Percentiles rank a stretch among this genome's conserved stretches.
Conservation (phyloP, 1,284 basidiomycete genomes). For the Melampsora abietis-canadensis region DNA sequence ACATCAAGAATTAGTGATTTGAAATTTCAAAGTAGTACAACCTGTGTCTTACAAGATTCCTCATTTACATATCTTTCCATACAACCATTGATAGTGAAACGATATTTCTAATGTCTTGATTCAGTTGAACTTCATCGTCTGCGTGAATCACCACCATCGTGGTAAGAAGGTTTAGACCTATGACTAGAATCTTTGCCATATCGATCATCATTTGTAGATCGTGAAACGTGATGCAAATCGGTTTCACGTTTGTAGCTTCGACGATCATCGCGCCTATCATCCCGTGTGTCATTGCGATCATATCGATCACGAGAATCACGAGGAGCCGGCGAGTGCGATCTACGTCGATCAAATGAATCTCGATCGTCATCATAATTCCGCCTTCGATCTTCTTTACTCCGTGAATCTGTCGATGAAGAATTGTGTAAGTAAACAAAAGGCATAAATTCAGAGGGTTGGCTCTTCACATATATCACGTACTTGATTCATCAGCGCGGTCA, state of each 20-base stretch:
- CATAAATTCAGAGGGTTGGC: background rate
- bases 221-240: background rate
- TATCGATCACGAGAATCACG: constrained; percentile 10
- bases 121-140: too few species aligned
- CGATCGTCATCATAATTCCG: background rate
- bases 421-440: background rate
- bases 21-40: too few species aligned
- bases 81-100: too few species aligned
- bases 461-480: background rate
- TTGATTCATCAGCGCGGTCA: background rate
- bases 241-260: constrained; percentile 3
- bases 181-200: background rate
- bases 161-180: background rate
- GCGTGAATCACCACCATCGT: background rate
- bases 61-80: too few species aligned
- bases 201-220: background rate
- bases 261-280: background rate
- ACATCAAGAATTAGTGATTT: too few species aligned
- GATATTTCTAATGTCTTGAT: too few species aligned
- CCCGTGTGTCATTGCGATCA: background rate
- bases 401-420: background rate
- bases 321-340: background rate
- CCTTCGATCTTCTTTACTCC: background rate
- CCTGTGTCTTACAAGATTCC: too few species aligned
- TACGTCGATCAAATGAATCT: background rate